A percentile compares a stretch with the other conserved stretches of the same genome.
phyloP scores from a whole-genome alignment of 768 basidiomycete genomes.

The Cubamyces lactineus region DNA sequence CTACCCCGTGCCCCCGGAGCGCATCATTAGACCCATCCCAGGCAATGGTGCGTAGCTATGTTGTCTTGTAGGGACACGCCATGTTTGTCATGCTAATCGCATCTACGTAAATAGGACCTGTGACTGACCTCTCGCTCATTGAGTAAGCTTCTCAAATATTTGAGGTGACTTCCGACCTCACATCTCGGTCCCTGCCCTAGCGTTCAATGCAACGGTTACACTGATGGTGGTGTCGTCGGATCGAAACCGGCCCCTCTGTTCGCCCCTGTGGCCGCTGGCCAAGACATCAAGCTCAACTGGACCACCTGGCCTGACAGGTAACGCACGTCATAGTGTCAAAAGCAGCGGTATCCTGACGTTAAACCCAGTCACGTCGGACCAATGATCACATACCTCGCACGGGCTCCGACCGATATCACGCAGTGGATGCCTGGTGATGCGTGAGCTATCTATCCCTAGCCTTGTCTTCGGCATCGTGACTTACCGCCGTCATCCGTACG shows the following conservation, averaged over 20 bases:
- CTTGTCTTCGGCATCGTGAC: too few species aligned
- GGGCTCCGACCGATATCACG: constrained; percentile 48
- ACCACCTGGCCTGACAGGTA: constrained; percentile 37
- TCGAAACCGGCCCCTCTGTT: constrained; percentile 44
- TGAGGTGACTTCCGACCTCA: not conserved
- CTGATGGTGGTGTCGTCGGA: constrained; percentile 32
- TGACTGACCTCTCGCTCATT: constrained; percentile 42
- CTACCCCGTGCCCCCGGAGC: constrained; percentile 37
- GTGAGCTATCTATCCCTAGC: constrained; percentile 30
- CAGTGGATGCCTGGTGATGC: constrained; percentile 45
- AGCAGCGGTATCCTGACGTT: not conserved
- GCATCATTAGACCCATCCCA: constrained; percentile 48
- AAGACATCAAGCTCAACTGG: constrained; percentile 45
- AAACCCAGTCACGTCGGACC: constrained; percentile 36
- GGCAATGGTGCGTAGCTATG: constrained; percentile 39
- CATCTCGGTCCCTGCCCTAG: constrained; percentile 5
- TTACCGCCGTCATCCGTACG: too few species aligned
- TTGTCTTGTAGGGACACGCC: not conserved
- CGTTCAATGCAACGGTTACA: constrained; percentile 38
- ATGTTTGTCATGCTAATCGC: not conserved
- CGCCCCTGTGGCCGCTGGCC: constrained; percentile 47
- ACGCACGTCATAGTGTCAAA: not conserved
- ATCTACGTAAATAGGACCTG: constrained; percentile 35
- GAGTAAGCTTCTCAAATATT: constrained; percentile 33
- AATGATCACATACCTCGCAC: constrained; percentile 51